phyloP scores from a whole-genome alignment of 2,329 filamentous ascomycete genomes.

The Aspergillus tamarii region DNA sequence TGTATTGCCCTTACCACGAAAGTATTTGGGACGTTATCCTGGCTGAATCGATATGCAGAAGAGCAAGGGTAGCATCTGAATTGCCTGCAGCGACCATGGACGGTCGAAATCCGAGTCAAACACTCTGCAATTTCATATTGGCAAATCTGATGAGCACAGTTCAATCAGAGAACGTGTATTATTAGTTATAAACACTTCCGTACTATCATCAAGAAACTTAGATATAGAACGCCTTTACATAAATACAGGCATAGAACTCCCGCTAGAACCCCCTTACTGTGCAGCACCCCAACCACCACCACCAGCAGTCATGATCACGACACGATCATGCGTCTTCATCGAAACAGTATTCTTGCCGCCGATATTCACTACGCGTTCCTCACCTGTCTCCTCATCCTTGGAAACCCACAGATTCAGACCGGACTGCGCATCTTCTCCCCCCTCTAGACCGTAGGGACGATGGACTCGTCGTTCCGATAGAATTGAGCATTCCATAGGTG shows the following conservation, averaged over 20 bases:
- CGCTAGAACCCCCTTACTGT: background rate
- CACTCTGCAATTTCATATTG: background rate
- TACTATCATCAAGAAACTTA: background rate
- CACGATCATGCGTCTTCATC: constrained; percentile 63
- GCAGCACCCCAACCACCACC: constrained; percentile 46
- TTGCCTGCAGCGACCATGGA: background rate
- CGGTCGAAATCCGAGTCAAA: background rate
- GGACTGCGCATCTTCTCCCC: constrained; percentile 76
- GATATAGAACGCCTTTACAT: background rate
- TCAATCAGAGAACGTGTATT: background rate
- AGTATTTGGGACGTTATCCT: background rate
- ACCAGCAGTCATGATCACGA: constrained; percentile 63
- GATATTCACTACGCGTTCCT: constrained; percentile 59
- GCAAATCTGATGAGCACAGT: background rate
- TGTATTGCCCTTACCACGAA: background rate
- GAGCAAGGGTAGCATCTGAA: background rate
- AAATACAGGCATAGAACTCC: background rate
- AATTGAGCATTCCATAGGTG: constrained; percentile 79
- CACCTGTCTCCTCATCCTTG: constrained; percentile 62
- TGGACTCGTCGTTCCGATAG: constrained; percentile 76
- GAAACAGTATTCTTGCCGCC: constrained; percentile 66
- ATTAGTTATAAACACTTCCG: background rate
- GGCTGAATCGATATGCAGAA: background rate
- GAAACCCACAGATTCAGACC: constrained; percentile 89
- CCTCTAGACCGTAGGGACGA: constrained; percentile 79